These are phyloP conservation scores for Trematosphaeria pertusa DNA, from an alignment of 2,329 filamentous ascomycete genomes.

Conservation along the genomic window DNA sequence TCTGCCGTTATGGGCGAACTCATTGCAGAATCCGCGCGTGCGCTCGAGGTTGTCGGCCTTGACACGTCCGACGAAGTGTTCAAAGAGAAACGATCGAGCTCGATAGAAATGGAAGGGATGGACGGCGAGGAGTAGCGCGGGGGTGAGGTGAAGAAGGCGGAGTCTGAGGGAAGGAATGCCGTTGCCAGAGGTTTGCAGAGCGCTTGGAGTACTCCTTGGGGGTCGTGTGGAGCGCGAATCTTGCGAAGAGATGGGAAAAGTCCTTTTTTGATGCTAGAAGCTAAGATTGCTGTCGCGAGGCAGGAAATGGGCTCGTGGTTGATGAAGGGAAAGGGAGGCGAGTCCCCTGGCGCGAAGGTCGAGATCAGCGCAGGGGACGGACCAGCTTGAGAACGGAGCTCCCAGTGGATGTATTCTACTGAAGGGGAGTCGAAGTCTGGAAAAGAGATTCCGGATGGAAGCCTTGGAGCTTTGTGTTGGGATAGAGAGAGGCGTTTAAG, in stretches of 20 bases:
- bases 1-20: conserved; percentile 10
- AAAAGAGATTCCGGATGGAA: conserved; percentile 51
- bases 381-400: conserved; percentile 54
- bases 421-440: conserved; percentile 57
- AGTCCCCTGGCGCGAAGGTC: conserved; percentile 1
- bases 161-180: conserved; percentile 56
- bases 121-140: conserved; percentile 8
- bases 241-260: conserved; percentile 68
- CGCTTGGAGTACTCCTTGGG: conserved; percentile 71
- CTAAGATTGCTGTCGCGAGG: conserved; percentile 67
- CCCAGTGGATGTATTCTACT: conserved; percentile 65
- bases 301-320: conserved; percentile 54
- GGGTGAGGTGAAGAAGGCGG: conserved; percentile 19
- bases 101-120: neutral
- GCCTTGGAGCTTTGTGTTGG: conserved; percentile 58
- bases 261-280: conserved; percentile 65
- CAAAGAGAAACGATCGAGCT: neutral
- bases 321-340: conserved; percentile 23
- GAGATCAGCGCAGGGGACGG: conserved; percentile 19
- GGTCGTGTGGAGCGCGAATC: conserved; percentile 72
- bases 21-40: conserved; percentile 31
- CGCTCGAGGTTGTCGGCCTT: conserved; percentile 4
- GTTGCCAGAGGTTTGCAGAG: conserved; percentile 70
- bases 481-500: conserved; percentile 60
- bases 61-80: neutral